Base-by-base conservation (phyloP, 805 yeast species). In the Candida koratica region DNA sequence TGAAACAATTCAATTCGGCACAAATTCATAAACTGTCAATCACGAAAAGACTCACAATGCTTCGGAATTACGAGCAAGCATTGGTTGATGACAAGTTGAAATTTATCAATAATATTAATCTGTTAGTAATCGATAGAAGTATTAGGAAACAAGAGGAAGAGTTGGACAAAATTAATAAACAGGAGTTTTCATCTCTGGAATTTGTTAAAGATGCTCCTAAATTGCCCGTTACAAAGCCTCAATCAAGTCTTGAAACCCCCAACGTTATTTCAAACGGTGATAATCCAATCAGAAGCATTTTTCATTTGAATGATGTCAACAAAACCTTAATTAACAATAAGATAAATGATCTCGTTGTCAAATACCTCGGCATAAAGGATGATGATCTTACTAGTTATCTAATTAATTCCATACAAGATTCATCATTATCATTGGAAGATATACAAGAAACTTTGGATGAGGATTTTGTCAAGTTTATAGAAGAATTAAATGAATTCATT, bases 321-420 rank as follows among this genome's bases (percentile, higher is more conserved):
- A 24, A 29, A 14, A 13, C 36, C 0, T 19, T 46, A 6, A 44
- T 75, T 16, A 57, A 58, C 20, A 45, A 47, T 0, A 67, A 65
- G 40, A 56, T 76, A 14, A 62, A 58, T n/a, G 53, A 51, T 3
- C 58, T 73, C 31, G 53, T 78, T 20, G 77, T 68, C 37, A 78
- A 75, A 38, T 71, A 64, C 38, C 51, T 78, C 31, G 84, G 82
- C 1, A 59, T 73, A 29, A 56, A 60, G 34, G 84, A 77, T 42
- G 75, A 71, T 10, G 68, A 72, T 28, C 58, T 78, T 42, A 55
- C 67, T 10, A 62, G 64, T 2, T 72, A 68, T 35, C 61, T 78
- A 18, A 47, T 58, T 23, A 59, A 59, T 22, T 61, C 66, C 35
- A 53, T 75, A 4, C 44, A 55, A 19, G 48, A 45, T 13, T 41